A percentile compares a stretch with the other conserved stretches of the same genome.
Conservation (phyloP, 306 rosid species). For the Dryas drummondii region DNA sequence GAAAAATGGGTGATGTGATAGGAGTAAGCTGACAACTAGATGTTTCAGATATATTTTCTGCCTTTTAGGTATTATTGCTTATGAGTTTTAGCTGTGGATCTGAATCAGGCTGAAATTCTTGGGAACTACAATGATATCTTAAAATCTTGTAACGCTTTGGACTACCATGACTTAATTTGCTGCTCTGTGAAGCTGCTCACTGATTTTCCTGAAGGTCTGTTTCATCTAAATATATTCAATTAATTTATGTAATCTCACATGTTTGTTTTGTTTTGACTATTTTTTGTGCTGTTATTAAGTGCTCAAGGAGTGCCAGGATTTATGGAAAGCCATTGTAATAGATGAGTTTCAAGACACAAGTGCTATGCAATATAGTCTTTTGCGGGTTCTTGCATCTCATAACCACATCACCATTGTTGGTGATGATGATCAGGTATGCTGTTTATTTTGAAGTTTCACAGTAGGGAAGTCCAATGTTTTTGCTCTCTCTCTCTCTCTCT, state of each 20-base stretch:
- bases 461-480: conserved; percentile 3
- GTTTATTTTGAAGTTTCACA: background rate
- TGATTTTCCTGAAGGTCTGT: conserved; percentile 81
- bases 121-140: conserved; percentile 68
- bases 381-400: conserved; percentile 68
- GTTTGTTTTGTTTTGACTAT: conserved; percentile 40
- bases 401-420: conserved; percentile 85
- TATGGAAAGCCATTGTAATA: conserved; percentile 82
- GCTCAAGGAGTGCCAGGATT: conserved; percentile 67
- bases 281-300: conserved; percentile 40
- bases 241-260: background rate
- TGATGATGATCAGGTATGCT: conserved; percentile 85
- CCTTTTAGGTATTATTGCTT: conserved; percentile 19
- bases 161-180: conserved; percentile 93
- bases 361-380: conserved; percentile 84
- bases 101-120: conserved; percentile 75
- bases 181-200: conserved; percentile 81
- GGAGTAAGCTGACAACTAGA: conserved; percentile 63
- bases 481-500: background rate
- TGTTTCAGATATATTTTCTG: conserved; percentile 20
- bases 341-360: conserved; percentile 99
- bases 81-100: conserved; percentile 34
- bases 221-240: conserved; percentile 23
- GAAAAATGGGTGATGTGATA: conserved; percentile 64
- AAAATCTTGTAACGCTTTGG: conserved; percentile 85